Conservation (phyloP, 345 rosid genomes). For the Syzygium oleosum region DNA sequence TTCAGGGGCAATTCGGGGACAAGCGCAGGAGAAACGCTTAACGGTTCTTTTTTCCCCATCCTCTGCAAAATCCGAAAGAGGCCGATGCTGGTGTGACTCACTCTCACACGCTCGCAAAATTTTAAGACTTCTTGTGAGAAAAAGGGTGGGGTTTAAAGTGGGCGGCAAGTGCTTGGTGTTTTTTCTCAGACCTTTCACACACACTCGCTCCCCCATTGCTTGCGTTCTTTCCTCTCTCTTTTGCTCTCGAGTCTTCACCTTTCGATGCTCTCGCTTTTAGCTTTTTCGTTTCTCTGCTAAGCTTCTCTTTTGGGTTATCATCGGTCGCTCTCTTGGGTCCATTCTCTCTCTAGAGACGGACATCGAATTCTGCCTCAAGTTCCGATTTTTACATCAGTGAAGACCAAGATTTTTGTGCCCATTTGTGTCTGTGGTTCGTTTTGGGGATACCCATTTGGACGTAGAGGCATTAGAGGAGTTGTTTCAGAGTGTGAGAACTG, state of each 20-base stretch:
- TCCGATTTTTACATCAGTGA: neutral
- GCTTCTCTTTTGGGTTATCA: neutral
- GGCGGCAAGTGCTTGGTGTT: neutral
- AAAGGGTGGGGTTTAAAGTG: neutral
- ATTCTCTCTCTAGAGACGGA: neutral
- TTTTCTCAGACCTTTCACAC: conserved; percentile 1
- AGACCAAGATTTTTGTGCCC: neutral
- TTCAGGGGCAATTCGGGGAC: conserved; percentile 34
- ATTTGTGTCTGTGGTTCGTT: conserved; percentile 4
- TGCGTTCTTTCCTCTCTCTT: neutral
- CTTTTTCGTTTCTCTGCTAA: conserved; percentile 1
- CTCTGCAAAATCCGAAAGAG: neutral
- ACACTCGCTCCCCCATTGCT: neutral
- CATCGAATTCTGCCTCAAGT: neutral
- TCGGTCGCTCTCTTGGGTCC: neutral
- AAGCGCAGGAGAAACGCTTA: neutral
- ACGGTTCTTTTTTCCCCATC: conserved; percentile 19
- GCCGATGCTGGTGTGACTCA: neutral
- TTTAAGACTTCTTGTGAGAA: neutral
- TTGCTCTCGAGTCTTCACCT: neutral
- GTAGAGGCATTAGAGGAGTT: neutral
- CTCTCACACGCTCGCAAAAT: neutral
- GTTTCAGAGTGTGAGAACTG: neutral
- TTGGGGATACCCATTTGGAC: conserved; percentile 13
- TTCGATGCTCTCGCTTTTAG: neutral